A percentile compares a stretch with the other conserved stretches of the same genome.
phyloP scores from a whole-genome alignment of 257 asterid species.

The Coffea eugenioides region DNA sequence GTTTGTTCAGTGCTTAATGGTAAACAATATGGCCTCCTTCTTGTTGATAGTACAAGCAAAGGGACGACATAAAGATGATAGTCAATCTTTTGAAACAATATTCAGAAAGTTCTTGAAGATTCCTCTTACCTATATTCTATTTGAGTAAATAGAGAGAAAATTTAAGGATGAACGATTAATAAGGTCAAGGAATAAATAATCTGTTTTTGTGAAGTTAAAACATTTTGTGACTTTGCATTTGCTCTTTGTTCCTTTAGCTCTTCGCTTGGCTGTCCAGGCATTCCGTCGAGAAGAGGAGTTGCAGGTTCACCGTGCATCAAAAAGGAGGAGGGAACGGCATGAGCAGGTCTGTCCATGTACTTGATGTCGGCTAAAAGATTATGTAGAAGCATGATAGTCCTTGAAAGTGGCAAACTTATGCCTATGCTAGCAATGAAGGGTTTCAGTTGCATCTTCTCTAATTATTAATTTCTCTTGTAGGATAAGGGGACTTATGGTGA shows the following conservation, averaged over 20 bases:
- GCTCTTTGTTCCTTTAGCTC: slow-evolving; percentile 47
- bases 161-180: neutral
- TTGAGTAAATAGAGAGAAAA: neutral
- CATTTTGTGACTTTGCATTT: neutral
- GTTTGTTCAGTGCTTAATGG: neutral
- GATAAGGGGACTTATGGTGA: slow-evolving; percentile 64
- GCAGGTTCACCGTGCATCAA: slow-evolving; percentile 48
- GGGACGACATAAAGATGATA: neutral
- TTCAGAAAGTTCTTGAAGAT: neutral
- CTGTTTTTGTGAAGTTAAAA: neutral
- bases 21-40: neutral
- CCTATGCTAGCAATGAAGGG: neutral
- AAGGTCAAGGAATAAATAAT: neutral
- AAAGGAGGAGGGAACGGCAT: slow-evolving; percentile 71
- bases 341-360: slow-evolving; percentile 52
- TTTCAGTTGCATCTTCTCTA: neutral
- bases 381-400: neutral
- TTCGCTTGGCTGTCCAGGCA: slow-evolving; percentile 83
- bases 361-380: neutral
- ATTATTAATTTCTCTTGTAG: slow-evolving; percentile 34
- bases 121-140: neutral
- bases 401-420: neutral
- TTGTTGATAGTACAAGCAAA: neutral
- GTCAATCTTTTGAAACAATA: neutral
- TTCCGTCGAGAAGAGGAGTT: slow-evolving; percentile 80